Conservation (phyloP, 2,329 filamentous ascomycete genomes). For the Bipolaris cookei region DNA sequence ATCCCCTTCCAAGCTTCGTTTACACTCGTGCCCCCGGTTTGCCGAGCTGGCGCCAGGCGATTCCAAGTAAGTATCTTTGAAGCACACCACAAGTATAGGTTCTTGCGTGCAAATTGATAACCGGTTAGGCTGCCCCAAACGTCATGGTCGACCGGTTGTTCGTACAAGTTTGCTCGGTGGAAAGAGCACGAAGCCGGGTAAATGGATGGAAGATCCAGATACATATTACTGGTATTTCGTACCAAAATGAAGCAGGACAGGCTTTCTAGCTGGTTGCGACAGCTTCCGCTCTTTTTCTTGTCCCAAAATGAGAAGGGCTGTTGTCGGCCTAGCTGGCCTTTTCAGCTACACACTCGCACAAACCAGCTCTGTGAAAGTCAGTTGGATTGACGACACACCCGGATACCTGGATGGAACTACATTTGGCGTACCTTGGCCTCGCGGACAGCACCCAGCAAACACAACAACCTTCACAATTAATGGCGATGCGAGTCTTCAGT, state of each 20-base stretch:
- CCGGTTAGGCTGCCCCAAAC: constrained; percentile 21
- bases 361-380: constrained; percentile 34
- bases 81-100: constrained; percentile 17
- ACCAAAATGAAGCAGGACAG: background rate
- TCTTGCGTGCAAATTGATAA: constrained; percentile 21
- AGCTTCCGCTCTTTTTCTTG: constrained; percentile 7
- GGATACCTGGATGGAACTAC: constrained; percentile 43
- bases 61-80: background rate
- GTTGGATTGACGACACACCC: constrained; percentile 41
- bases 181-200: constrained; percentile 13
- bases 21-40: constrained; percentile 1
- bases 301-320: constrained; percentile 22
- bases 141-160: constrained; percentile 24
- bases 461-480: constrained; percentile 44
- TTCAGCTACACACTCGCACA: constrained; percentile 24
- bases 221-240: constrained; percentile 14
- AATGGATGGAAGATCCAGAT: constrained; percentile 9
- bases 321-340: constrained; percentile 25
- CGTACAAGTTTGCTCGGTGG: background rate
- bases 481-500: constrained; percentile 52
- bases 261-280: constrained; percentile 5
- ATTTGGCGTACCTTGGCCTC: constrained; percentile 51
- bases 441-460: constrained; percentile 47
- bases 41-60: constrained; percentile 16
- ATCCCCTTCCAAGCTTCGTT: constrained; percentile 21